Percentiles rank a stretch among this genome's conserved stretches.
phyloP scores from a whole-genome alignment of 208 protist species.

The Jaenimonas drosophilae region DNA sequence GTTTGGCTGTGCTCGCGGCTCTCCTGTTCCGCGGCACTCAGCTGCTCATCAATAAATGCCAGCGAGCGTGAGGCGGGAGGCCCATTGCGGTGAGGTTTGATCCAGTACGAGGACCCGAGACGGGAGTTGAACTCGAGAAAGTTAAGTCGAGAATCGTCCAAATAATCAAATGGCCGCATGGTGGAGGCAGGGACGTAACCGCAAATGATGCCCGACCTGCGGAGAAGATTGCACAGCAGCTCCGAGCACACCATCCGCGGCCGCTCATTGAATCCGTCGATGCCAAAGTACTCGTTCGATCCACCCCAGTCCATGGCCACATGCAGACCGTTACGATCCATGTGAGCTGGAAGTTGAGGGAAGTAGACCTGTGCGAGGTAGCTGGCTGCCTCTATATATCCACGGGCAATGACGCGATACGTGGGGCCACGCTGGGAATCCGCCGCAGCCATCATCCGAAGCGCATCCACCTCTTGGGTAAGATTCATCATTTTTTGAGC shows the following conservation, averaged over 20 bases:
- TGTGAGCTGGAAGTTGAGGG: too few relatives aligned
- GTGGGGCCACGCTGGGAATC: too few relatives aligned
- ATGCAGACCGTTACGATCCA: too few relatives aligned
- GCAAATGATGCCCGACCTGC: slow-evolving; percentile 30
- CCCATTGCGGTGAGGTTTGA: too few relatives aligned
- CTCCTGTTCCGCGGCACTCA: slow-evolving; percentile 8
- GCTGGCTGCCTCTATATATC: neutral
- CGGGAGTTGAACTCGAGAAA: slow-evolving; percentile 17
- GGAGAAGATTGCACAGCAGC: slow-evolving; percentile 70
- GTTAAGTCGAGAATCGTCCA: slow-evolving; percentile 64
- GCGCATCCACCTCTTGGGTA: slow-evolving; percentile 18
- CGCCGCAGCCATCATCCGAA: too few relatives aligned
- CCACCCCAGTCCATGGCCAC: neutral
- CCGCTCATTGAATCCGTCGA: slow-evolving; percentile 59
- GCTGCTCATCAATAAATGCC: slow-evolving; percentile 22
- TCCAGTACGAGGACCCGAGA: too few relatives aligned
- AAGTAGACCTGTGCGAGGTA: neutral
- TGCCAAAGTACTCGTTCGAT: slow-evolving; percentile 20
- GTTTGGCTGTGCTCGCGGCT: neutral
- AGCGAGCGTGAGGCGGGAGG: too few relatives aligned
- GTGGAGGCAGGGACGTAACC: slow-evolving; percentile 70
- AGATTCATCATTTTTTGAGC: slow-evolving; percentile 58
- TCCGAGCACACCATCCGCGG: slow-evolving; percentile 62
- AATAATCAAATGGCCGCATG: slow-evolving; percentile 68
- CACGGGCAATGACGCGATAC: neutral